Evolutionary conservation across 495 filamentous ascomycete species (phyloP), one percentile per base, ranked within the genome.

Genomic region (Jackrogersella multiformis): DNA sequence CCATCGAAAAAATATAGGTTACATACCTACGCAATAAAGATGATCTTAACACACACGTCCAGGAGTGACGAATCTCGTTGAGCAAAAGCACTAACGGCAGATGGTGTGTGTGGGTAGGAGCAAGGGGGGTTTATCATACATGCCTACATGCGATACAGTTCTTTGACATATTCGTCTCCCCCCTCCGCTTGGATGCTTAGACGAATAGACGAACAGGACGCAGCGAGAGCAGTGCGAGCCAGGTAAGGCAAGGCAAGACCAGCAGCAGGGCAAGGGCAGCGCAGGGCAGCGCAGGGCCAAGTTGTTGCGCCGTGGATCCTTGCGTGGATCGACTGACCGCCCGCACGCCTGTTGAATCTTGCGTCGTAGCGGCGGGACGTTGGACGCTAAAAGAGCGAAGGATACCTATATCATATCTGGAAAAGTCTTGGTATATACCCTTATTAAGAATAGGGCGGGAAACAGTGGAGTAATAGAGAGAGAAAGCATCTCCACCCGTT

Each of bases 241-340:
- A 24, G 45, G 45, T 32, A 49, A 32, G 26, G 45, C 45, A 49
- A 48, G 45, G 23, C 44, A 61, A 41, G 60, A 16, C 30, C 23
- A 28, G 44, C n/a, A n/a, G 23, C 44, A 48, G 26, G 21, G 15
- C 35, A 56, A 30, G 34, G 34, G 34, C 34, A 46, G 26, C 20
- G 20, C 42, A 46, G 12, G 42, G 21, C 42, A 58, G 13, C 49
- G 38, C 41, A 36, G 42, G 42, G 42, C 42, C 24, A 46, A 20
- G 9, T 49, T 49, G 26, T 49, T 49, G 24, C 45, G 45, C 45
- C 45, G 45, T 32, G 45, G 45, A 49, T 49, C 45, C 39, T 46
- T 44, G 49, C 42, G 53, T 56, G 41, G 61, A 64, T 64, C 52
- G 61, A 41, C 61, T 58, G 62, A 65, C 54, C 62, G 61, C 53